These are phyloP conservation scores for Colletotrichum sp. DNA, from an alignment of 2,329 filamentous ascomycete species.

Conservation along the genomic window DNA sequence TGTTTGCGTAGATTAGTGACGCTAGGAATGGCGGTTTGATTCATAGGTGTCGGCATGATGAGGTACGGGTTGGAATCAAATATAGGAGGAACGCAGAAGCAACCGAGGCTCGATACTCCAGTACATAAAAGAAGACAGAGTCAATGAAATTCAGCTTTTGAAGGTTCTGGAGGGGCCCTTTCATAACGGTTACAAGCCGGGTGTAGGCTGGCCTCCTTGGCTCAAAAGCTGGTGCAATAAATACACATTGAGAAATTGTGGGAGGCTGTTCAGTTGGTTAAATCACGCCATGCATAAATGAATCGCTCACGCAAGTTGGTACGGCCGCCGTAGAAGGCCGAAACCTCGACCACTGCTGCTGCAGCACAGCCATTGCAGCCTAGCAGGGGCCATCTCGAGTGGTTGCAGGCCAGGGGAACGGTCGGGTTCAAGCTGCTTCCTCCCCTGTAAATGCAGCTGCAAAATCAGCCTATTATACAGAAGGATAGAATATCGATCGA, in stretches of 20 bases:
- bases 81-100: accelerated
- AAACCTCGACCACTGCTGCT: not conserved
- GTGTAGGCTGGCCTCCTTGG: not conserved
- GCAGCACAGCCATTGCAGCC: not conserved
- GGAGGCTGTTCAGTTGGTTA: not conserved
- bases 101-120: not conserved
- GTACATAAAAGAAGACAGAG: accelerated
- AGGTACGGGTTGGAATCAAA: not conserved
- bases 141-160: accelerated
- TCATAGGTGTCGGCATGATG: not conserved
- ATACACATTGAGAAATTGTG: not conserved
- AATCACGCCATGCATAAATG: accelerated
- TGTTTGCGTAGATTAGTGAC: accelerated
- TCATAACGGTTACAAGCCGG: accelerated
- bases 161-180: not conserved
- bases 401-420: accelerated
- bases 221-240: accelerated
- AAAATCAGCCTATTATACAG: accelerated
- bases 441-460: not conserved
- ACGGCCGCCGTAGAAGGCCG: accelerated
- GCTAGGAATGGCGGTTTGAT: not conserved
- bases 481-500: not conserved
- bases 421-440: not conserved
- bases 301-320: not conserved
- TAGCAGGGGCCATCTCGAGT: not conserved